Base-by-base conservation (phyloP, 2,329 filamentous ascomycete species). In the Aspergillus luchuensis region DNA sequence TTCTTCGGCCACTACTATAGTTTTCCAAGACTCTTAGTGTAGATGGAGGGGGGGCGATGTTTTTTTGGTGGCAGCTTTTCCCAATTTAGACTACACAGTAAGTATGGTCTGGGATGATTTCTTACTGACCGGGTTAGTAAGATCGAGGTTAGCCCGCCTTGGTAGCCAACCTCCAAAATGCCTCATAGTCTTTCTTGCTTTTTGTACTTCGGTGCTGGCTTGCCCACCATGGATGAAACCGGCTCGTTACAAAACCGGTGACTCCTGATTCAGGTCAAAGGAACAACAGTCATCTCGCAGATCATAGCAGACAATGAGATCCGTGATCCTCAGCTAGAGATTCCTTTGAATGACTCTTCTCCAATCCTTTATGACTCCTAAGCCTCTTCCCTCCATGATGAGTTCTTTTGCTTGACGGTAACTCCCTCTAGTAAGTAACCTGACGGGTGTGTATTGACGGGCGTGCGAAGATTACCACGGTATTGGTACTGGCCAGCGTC, bases 401-500 rank as follows among this genome's bases (percentile, higher is more conserved):
- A 19, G 33, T 45, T 15, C 7, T 28, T n/a, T 50, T 19, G 33
- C 33, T 36, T 28, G 47, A 17, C 47, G n/a, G 25, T 28, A 30
- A 17, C 25, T 10, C 21, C n/a, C 10, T 13, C 33, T 36, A 36
- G 15, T 43, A 23, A 17, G 7, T 19, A 50, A 4, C 33, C 10
- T 30, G 47, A 17, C 15, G 15, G 47, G 8, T 50, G 10, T 30
- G 23, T 50, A 50, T 30, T 50, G 28, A 50, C 47, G 15, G 5
- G 47, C 17, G 33, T 13, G 33, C 11, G 11, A 51, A 53, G 38
- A 47, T 39, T 58, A 49, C 36, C 23, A 36, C 38, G 39, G 49
- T 38, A 45, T 33, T 36, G n/a, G 28, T 53, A 23, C 30, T 49
- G 51, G 56, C 53, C 64, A 61, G 50, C 58, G 61, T 64, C 61